Evolutionary conservation across 1,284 basidiomycete genomes (phyloP).

Genomic region (Wallemia ichthyophaga): DNA sequence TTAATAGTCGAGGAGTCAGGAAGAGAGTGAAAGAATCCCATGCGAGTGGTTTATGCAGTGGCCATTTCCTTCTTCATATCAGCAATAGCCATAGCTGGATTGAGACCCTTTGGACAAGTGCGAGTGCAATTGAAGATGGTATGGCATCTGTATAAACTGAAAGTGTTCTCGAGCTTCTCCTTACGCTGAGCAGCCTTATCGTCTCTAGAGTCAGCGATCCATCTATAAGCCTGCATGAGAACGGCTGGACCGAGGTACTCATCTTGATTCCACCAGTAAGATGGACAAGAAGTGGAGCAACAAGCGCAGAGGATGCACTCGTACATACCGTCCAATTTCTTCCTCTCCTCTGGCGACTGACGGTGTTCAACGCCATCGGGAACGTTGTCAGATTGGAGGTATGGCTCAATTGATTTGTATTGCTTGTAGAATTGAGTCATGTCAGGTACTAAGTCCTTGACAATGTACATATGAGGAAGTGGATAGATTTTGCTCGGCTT

Average conservation of each 20-base stretch:
- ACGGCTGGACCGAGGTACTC: slow-evolving; percentile 92
- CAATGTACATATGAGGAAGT: slow-evolving; percentile 96
- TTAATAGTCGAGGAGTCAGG: too few relatives aligned
- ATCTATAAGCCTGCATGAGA: slow-evolving; percentile 79
- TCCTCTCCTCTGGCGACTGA: slow-evolving; percentile 68
- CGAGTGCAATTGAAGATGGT: slow-evolving; percentile 62
- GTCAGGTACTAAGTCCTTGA: slow-evolving; percentile 86
- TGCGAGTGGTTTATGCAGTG: not conserved
- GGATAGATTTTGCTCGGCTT: slow-evolving; percentile 83
- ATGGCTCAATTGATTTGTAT: slow-evolving; percentile 96
- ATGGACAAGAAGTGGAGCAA: slow-evolving; percentile 84
- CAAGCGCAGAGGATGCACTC: slow-evolving; percentile 84
- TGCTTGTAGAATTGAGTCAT: slow-evolving; percentile 90
- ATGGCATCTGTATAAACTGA: slow-evolving; percentile 75
- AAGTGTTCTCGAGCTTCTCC: slow-evolving; percentile 75
- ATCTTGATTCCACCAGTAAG: slow-evolving; percentile 99
- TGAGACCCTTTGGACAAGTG: slow-evolving; percentile 17
- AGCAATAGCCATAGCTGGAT: slow-evolving; percentile 11
- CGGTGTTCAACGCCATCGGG: slow-evolving; percentile 45
- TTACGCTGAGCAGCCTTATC: slow-evolving; percentile 47
- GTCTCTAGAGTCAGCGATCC: slow-evolving; percentile 94
- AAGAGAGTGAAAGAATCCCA: too few relatives aligned
- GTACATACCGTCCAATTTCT: slow-evolving; percentile 90
- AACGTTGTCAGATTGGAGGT: slow-evolving; percentile 66
- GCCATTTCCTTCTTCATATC: not conserved